These are phyloP conservation scores for Barnettozyma sp. DNA, from an alignment of 805 yeast genomes.

Conservation along the genomic window DNA sequence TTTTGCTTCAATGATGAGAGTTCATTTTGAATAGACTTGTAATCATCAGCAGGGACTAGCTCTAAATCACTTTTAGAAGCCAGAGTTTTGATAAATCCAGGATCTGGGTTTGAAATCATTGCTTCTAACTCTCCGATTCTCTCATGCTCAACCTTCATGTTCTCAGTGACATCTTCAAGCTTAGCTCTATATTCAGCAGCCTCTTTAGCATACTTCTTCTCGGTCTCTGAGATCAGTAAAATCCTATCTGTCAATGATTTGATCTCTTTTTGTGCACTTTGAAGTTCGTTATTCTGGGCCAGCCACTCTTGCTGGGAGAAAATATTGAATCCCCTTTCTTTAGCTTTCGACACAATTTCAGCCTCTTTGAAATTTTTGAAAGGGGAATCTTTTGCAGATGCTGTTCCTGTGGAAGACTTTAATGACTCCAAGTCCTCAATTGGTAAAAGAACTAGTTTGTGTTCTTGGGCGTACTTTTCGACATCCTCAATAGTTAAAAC, in stretches of 20 bases:
- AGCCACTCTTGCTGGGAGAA: constrained; percentile 10
- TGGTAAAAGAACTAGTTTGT: constrained; percentile 26
- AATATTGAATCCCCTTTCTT: constrained; percentile 16
- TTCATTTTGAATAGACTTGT: constrained; percentile 7
- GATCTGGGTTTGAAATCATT: constrained; percentile 26
- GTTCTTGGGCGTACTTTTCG: constrained; percentile 26
- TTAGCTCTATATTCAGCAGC: constrained; percentile 19
- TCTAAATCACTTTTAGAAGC: constrained; percentile 25
- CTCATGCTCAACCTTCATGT: constrained; percentile 4
- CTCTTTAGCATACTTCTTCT: constrained; percentile 19
- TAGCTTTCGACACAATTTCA: constrained; percentile 15
- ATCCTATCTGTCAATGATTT: constrained; percentile 6
- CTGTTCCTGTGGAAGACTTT: constrained; percentile 21
- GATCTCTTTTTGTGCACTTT: constrained; percentile 4
- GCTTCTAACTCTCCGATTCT: constrained; percentile 6
- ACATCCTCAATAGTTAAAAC: constrained; percentile 22
- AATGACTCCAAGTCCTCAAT: constrained; percentile 15
- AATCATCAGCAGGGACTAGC: constrained; percentile 15
- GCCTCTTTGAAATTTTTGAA: constrained; percentile 16
- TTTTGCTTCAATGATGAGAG: constrained; percentile 8
- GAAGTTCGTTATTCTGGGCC: constrained; percentile 4
- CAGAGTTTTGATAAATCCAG: constrained; percentile 23
- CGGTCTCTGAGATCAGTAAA: constrained; percentile 15
- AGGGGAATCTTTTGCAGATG: constrained; percentile 24
- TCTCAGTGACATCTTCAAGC: constrained; percentile 13